Evolutionary conservation across 139 green algal species (phyloP).

Genomic region (Ettlia oleoabundans): DNA sequence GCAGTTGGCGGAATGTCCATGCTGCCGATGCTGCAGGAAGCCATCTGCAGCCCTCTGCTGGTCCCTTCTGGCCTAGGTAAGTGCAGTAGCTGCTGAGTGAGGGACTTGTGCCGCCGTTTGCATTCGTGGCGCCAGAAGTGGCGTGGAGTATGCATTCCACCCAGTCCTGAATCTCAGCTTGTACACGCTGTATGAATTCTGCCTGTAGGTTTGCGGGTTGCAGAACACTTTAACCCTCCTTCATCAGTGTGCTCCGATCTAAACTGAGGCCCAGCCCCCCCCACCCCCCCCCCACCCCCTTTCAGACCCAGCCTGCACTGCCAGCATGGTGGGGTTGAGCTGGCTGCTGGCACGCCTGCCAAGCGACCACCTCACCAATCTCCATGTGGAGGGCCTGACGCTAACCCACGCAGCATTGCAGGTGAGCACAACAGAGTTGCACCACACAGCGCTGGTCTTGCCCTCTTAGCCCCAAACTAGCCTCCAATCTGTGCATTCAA

Average conservation of each 20-base stretch:
- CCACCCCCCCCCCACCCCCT: background rate
- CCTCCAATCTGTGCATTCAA: too few relatives aligned
- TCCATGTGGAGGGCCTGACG: background rate
- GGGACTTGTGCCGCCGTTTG: too few relatives aligned
- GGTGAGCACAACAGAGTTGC: too few relatives aligned
- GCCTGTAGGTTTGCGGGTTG: background rate
- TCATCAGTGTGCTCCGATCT: too few relatives aligned
- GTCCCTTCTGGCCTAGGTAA: too few relatives aligned
- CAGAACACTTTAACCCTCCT: too few relatives aligned
- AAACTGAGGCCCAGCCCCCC: background rate
- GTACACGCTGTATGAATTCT: background rate
- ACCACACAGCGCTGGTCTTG: too few relatives aligned
- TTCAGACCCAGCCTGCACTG: background rate
- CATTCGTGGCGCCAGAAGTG: too few relatives aligned
- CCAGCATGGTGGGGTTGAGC: background rate
- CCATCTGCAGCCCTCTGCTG: background rate
- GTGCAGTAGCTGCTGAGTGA: too few relatives aligned
- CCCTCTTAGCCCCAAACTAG: too few relatives aligned
- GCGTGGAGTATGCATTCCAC: too few relatives aligned
- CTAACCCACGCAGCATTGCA: background rate
- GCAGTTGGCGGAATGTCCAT: background rate
- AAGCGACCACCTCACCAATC: background rate
- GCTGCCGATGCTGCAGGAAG: conserved; percentile 11
- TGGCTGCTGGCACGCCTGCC: background rate
- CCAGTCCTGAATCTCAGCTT: background rate